A percentile compares a stretch with the other conserved stretches of the same genome.
These are phyloP conservation scores for Aspergillus quadrilineatus DNA, from an alignment of 2,329 filamentous ascomycete species.

Conservation along the genomic window DNA sequence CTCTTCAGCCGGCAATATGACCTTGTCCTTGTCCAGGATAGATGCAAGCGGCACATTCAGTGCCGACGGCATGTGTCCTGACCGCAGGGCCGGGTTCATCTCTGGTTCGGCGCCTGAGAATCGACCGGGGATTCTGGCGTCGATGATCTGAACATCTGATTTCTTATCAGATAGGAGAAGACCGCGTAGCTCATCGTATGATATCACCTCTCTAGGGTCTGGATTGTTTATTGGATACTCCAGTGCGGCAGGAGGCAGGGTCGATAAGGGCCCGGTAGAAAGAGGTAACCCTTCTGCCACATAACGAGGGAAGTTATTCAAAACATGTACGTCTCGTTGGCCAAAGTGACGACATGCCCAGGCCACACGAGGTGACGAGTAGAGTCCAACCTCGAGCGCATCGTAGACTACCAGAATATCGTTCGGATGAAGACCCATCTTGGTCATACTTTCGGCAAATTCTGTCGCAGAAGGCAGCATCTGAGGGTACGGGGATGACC, in stretches of 20 bases:
- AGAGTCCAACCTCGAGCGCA: constrained; percentile 27
- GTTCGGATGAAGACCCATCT: constrained; percentile 22
- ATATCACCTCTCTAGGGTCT: constrained; percentile 10
- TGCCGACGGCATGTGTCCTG: constrained; percentile 29
- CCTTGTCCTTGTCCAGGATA: constrained; percentile 18
- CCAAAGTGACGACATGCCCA: constrained; percentile 31
- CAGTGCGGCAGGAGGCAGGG: not conserved
- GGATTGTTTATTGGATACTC: constrained; percentile 8
- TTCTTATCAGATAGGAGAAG: not conserved
- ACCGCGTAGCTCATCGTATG: constrained; percentile 18
- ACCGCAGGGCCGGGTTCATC: constrained; percentile 15
- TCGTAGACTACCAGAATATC: constrained; percentile 33
- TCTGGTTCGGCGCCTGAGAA: constrained; percentile 23
- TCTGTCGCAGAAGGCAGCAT: constrained; percentile 28
- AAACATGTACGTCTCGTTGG: constrained; percentile 27
- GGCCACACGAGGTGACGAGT: constrained; percentile 30
- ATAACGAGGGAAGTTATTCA: constrained; percentile 33
- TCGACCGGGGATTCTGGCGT: constrained; percentile 21
- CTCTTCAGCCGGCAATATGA: constrained; percentile 10
- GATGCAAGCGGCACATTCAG: constrained; percentile 27
- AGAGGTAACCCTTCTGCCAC: constrained; percentile 22
- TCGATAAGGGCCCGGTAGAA: not conserved
- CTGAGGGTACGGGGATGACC: constrained; percentile 25
- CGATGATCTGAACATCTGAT: constrained; percentile 21
- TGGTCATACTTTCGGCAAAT: constrained; percentile 23